phyloP scores from a whole-genome alignment of 768 basidiomycete species.

The Boletus insuetus region DNA sequence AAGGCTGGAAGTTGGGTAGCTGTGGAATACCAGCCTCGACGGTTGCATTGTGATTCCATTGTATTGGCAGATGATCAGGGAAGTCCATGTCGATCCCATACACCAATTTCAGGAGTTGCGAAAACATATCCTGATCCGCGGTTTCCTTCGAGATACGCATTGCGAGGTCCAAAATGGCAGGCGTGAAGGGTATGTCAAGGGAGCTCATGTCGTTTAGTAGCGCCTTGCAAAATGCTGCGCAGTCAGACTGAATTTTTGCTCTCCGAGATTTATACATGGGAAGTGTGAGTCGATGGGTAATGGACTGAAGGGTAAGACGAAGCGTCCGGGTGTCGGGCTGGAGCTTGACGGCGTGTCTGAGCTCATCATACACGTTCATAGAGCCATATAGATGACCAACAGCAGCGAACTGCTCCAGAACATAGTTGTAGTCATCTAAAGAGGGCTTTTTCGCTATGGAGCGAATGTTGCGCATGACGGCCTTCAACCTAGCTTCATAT shows the following conservation, averaged over 20 bases:
- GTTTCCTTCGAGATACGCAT: constrained; percentile 67
- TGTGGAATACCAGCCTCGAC: constrained; percentile 11
- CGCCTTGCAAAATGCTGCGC: constrained; percentile 45
- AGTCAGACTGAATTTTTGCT: constrained; percentile 37
- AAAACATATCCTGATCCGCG: constrained; percentile 53
- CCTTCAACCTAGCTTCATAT: constrained; percentile 66
- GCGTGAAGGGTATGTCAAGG: constrained; percentile 46
- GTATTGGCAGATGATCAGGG: constrained; percentile 60
- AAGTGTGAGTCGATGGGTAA: constrained; percentile 64
- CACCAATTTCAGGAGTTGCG: constrained; percentile 57
- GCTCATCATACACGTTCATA: constrained; percentile 59
- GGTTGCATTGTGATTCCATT: constrained; percentile 7
- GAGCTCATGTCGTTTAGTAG: constrained; percentile 59
- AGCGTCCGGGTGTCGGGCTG: constrained; percentile 56
- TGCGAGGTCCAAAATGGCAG: constrained; percentile 62
- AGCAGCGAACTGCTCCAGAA: constrained; percentile 73
- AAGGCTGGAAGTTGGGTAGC: constrained; percentile 37
- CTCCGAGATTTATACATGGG: constrained; percentile 45
- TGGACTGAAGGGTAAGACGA: constrained; percentile 62
- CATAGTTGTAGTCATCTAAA: constrained; percentile 70
- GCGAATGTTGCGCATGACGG: constrained; percentile 69
- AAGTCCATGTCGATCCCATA: constrained; percentile 78
- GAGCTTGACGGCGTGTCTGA: constrained; percentile 41
- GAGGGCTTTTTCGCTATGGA: constrained; percentile 39
- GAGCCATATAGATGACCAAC: constrained; percentile 67